A percentile compares a stretch with the other conserved stretches of the same genome.
These are phyloP conservation scores for Jimgerdemannia flammicorona DNA, from an alignment of 192 early-diverging fungal species.

Conservation along the genomic window DNA sequence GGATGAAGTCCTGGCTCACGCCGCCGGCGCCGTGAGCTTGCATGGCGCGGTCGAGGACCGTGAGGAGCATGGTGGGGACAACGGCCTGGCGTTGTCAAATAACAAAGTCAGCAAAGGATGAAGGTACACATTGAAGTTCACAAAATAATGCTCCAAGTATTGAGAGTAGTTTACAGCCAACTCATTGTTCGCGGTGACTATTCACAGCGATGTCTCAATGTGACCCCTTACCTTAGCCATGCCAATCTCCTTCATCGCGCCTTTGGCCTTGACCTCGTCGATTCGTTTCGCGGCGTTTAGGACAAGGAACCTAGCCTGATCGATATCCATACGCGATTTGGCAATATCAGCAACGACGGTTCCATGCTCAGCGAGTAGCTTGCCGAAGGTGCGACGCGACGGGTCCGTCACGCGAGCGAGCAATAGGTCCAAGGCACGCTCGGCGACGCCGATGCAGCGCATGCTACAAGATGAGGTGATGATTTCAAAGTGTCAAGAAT, in stretches of 20 bases:
- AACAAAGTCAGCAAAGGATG: background rate
- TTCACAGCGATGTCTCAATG: background rate
- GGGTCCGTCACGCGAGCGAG: conserved; percentile 76
- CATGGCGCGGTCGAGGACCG: conserved; percentile 87
- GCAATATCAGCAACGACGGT: conserved; percentile 81
- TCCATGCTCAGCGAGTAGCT: conserved; percentile 77
- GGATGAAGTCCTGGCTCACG: conserved; percentile 77
- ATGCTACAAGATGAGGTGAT: conserved; percentile 43
- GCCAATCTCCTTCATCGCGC: conserved; percentile 89
- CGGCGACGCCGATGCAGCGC: conserved; percentile 91
- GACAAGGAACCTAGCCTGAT: conserved; percentile 91
- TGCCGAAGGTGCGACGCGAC: conserved; percentile 83
- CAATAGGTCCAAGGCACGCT: conserved; percentile 87
- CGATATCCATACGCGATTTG: conserved; percentile 84
- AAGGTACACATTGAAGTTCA: background rate
- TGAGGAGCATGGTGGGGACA: conserved; percentile 74
- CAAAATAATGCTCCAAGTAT: background rate
- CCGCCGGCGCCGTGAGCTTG: conserved; percentile 94
- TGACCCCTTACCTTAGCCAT: conserved; percentile 84
- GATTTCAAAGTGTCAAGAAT: background rate
- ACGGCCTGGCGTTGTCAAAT: conserved; percentile 27
- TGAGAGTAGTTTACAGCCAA: no score
- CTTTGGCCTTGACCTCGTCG: conserved; percentile 83
- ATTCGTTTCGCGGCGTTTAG: conserved; percentile 89
- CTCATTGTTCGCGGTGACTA: background rate